These are phyloP conservation scores for Bidens hawaiensis DNA, from an alignment of 140 eudicot species.

Conservation along the genomic window DNA sequence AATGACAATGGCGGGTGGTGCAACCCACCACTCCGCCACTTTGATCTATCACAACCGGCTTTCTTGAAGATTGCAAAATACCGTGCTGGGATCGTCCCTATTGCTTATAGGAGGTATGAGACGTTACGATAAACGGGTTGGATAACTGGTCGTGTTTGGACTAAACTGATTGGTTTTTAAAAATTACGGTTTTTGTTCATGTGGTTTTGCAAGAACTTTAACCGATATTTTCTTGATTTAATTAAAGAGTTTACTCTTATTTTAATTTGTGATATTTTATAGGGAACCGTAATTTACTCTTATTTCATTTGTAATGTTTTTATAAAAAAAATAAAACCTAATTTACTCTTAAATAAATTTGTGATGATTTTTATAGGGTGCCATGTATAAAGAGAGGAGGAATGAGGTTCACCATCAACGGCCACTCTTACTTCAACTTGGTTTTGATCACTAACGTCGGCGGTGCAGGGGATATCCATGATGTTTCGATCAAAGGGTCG, in stretches of 20 bases:
- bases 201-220: too few relatives aligned
- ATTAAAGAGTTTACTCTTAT: too few relatives aligned
- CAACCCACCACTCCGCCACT: conserved; percentile 71
- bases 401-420: conserved; percentile 63
- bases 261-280: too few relatives aligned
- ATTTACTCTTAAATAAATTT: not conserved
- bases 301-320: too few relatives aligned
- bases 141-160: too few relatives aligned
- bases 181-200: not conserved
- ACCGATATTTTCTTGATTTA: too few relatives aligned
- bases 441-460: conserved; percentile 67
- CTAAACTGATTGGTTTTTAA: too few relatives aligned
- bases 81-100: conserved; percentile 65
- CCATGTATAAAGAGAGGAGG: conserved; percentile 74
- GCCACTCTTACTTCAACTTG: conserved; percentile 75
- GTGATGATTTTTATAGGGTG: conserved; percentile 32
- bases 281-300: too few relatives aligned
- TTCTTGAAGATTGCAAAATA: conserved; percentile 51
- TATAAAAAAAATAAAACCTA: too few relatives aligned
- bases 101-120: conserved; percentile 49
- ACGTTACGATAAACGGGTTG: not conserved
- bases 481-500: conserved; percentile 58
- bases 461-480: conserved; percentile 64
- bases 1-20: conserved; percentile 79
- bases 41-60: conserved; percentile 64